Evolutionary conservation across 202 grass and related monocot genomes (phyloP), one percentile per base, ranked within the genome.

Genomic region (Alloteropsis angusta): DNA sequence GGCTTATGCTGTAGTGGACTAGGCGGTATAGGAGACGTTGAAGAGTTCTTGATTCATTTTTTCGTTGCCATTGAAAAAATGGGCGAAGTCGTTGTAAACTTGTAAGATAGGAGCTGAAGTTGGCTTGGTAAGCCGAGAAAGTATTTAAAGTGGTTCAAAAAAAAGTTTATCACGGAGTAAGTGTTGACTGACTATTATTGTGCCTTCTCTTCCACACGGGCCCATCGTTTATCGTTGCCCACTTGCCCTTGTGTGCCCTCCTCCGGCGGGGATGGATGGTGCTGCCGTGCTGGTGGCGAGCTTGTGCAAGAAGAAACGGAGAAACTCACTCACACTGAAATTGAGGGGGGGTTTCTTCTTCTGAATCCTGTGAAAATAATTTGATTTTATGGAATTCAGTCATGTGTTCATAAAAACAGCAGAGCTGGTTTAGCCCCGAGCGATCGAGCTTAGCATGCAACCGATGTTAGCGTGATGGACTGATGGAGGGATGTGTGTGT

Each of bases 31-130:
- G 15, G 18, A 19, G 17, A 52, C 18, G n/a, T 75, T 45, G 25
- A 76, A 55, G n/a, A 3, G 52, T 84, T 74, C 13, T 80, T 69
- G 43, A 18, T 74, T 28, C 19, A 49, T 3, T 10, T 70, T 72
- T 76, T 26, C 74, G 32, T 43, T 8, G 21, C 28, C 35, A 38
- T 83, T 77, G 78, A 82, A 86, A 71, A 77, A 65, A 16, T 2
- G 65, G 41, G 45, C 44, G 2, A n/a, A 21, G 30, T 61, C 54
- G 55, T 15, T 70, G 54, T 70, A 7, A 35, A 23, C 44, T 15
- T 70, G 54, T 70, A 7, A 35, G 36, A 71, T 30, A 11, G 18
- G 39, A 23, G 22, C 65, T 39, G 64, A 47, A 65, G 44, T 36
- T 50, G 45, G 26, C 45, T 46, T 47, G 46, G 44, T 62, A 48